Evolutionary conservation across 495 filamentous ascomycete genomes (phyloP), one percentile per base, ranked within the genome.

Genomic region (Neurospora africana): DNA sequence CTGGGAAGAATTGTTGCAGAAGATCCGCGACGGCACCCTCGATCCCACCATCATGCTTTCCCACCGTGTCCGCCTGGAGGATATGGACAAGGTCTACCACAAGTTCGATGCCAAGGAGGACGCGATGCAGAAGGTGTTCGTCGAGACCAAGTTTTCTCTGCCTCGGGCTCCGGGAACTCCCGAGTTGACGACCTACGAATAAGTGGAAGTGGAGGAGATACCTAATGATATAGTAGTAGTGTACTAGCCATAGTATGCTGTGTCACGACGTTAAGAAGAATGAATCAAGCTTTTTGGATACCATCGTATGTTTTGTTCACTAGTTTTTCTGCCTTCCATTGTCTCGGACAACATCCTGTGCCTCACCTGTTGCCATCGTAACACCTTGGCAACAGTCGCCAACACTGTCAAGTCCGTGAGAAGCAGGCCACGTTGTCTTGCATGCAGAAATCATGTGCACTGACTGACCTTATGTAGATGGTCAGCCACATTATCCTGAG

Each of bases 31-130:
- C 4, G 87, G 89, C n/a, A 84, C 91, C 71, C 89, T 96, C 61
- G 89, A 97, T 70, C 93, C 93, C 0, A 79, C 90, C 5, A 88
- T 90, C 77, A 96, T 97, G 89, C 80, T 97, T 13, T 89, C 88
- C 27, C 93, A 97, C 77, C 89, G 93, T 1, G 84, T 93, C n/a
- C 81, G 84, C 1, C 75, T 97, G 0, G 91, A 95, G 70, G 93
- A 96, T 70, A 81, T 95, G 68, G 89, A 88, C 68, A 86, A 86
- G 74, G 81, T 93, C 9, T 95, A 95, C 75, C 79, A 84, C 53
- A 87, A 87, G 75, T 95, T 93, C 71, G 87, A 94, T 38, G 84
- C 87, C 78, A 87, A 89, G 71, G 86, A 91, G 69, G 86, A 89
- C 69, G 84, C 86, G 3, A 89, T 93, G 81, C 89, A 91, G 80